Evolutionary conservation across 352 stramenopile species (phyloP), one percentile per base, ranked within the genome.

Genomic region (Thraustochytrium sp.): DNA sequence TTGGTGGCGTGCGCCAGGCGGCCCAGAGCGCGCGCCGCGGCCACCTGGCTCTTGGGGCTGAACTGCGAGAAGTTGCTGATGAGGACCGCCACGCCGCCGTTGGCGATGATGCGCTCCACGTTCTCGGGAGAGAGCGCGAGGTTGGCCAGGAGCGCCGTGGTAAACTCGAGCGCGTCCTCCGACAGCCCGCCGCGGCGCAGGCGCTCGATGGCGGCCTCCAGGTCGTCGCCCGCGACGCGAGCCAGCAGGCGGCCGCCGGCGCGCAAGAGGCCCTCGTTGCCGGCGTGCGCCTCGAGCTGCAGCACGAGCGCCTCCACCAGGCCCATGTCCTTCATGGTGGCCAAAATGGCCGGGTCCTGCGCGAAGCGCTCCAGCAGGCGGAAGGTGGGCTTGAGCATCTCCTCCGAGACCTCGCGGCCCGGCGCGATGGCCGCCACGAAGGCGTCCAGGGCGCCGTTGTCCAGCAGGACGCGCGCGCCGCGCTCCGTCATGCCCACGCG

Each of bases 361-460:
- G 62, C 44, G 29, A 86, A 72, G 3, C 83, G 37, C 23, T 86
- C 83, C 23, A 86, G 63, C 18, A 86, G 82, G 11, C 80, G 55
- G 68, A 86, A 86, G 21, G 80, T 82, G n/a, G 62, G 49, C 54
- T 86, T 85, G 34, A 86, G 38, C 55, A 86, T 29, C 26, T 63
- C 82, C 38, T 75, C 73, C 11, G 65, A 49, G 8, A 49, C 61
- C 36, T 51, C 74, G 34, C 46, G 26, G 42, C 74, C 74, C 31
- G 82, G 46, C 13, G n/a, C 56, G 11, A 85, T 85, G 51, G 49
- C 61, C 1, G 21, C 37, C 26, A 85, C 23, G 26, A 85, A 42
- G 21, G 36, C 51, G 34, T 85, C 36, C 21, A 86, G 2, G 3
- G 36, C 49, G 56, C 80, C 83, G 3, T 86, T 56, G 36, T 86